Conservation (phyloP, 331 rosid species). For the Rosa hybrid region DNA sequence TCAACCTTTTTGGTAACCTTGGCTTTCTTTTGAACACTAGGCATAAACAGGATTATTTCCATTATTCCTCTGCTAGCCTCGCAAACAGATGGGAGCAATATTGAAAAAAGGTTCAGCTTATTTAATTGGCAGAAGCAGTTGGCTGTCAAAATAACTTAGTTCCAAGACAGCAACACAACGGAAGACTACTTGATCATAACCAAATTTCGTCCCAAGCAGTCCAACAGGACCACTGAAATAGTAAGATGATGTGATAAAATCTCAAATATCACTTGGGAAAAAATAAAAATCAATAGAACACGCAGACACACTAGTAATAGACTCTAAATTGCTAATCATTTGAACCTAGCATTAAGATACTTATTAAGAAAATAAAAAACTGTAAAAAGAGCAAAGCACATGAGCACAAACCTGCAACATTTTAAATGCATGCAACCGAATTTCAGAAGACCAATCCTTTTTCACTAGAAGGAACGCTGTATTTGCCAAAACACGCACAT, state of each 20-base stretch:
- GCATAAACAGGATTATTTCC: background rate
- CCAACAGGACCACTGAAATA: conserved; percentile 2
- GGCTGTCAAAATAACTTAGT: background rate
- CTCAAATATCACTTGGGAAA: background rate
- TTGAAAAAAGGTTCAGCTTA: background rate
- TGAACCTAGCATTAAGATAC: background rate
- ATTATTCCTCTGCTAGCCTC: background rate
- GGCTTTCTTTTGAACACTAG: background rate
- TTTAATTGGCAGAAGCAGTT: background rate
- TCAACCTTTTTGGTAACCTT: background rate
- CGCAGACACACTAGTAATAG: background rate
- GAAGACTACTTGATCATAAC: background rate
- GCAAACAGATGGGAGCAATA: background rate
- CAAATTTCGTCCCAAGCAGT: background rate
- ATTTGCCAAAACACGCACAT: conserved; percentile 67
- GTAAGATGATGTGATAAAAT: background rate
- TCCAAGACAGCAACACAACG: background rate
- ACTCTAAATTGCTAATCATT: background rate
- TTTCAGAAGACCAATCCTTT: conserved; percentile 88
- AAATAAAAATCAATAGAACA: background rate
- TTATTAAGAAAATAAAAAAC: conserved; percentile 1
- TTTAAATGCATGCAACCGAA: conserved; percentile 90
- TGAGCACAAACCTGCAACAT: conserved; percentile 75
- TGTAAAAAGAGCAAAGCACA: conserved; percentile 22
- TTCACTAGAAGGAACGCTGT: conserved; percentile 69